phyloP scores from a whole-genome alignment of 805 yeast species.

The Kazachstania bromeliacearum region DNA sequence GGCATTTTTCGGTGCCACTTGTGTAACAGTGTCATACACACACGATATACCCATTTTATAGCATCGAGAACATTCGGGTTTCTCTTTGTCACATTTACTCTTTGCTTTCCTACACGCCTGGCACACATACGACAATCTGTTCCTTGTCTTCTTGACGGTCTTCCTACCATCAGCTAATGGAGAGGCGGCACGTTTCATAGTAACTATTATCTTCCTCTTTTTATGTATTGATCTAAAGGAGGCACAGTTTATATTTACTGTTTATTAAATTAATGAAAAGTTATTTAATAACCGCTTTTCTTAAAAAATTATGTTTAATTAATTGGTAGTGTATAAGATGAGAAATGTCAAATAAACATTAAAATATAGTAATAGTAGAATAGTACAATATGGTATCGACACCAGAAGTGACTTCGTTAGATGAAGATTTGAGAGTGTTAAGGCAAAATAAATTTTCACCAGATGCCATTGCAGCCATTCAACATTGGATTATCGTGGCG shows the following conservation, averaged over 20 bases:
- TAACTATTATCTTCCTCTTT: too few species aligned
- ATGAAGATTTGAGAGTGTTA: constrained; percentile 47
- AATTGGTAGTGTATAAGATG: too few species aligned
- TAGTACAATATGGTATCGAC: too few species aligned
- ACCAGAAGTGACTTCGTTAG: constrained; percentile 47
- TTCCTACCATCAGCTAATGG: too few species aligned
- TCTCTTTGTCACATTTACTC: constrained; percentile 28
- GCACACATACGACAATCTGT: constrained; percentile 29
- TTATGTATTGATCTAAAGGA: too few species aligned
- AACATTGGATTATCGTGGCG: constrained; percentile 44
- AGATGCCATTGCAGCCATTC: constrained; percentile 33
- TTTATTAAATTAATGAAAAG: too few species aligned
- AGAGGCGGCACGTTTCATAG: too few species aligned
- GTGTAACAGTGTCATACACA: constrained; percentile 26
- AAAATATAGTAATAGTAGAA: too few species aligned
- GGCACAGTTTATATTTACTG: too few species aligned
- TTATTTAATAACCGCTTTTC: too few species aligned
- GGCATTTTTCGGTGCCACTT: constrained; percentile 25
- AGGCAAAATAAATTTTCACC: constrained; percentile 44
- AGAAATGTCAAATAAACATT: too few species aligned
- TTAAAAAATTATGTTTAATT: too few species aligned
- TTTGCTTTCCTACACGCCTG: constrained; percentile 27
- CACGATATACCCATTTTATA: constrained; percentile 20
- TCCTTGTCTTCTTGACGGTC: constrained; percentile 18
- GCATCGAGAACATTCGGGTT: constrained; percentile 27